Evolutionary conservation across 1,284 basidiomycete genomes (phyloP).

Genomic region (Pseudomicrostroma phylloplanum): DNA sequence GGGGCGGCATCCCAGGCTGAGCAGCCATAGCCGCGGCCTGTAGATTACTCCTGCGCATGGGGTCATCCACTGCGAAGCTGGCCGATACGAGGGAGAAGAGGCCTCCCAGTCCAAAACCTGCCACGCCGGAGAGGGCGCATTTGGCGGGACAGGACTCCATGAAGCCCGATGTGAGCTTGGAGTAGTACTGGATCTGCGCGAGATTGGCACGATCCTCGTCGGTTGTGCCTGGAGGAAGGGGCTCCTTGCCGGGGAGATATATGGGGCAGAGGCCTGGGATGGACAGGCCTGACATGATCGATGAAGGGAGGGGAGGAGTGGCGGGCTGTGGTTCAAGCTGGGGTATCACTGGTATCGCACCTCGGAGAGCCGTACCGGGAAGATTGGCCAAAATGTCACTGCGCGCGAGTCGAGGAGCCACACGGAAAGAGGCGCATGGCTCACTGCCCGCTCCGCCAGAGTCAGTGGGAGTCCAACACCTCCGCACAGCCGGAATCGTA

Average conservation of each 20-base stretch:
- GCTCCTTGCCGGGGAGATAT: constrained; percentile 53
- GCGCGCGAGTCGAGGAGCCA: too few relatives aligned
- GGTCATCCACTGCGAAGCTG: constrained; percentile 92
- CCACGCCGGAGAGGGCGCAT: constrained; percentile 65
- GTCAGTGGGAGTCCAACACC: too few relatives aligned
- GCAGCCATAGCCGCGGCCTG: constrained; percentile 13
- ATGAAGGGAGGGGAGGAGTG: neutral
- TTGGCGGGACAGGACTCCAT: constrained; percentile 83
- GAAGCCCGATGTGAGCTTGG: constrained; percentile 62
- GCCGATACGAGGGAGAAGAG: constrained; percentile 95
- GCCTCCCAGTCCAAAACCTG: constrained; percentile 84
- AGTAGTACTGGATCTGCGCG: constrained; percentile 68
- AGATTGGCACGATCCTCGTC: constrained; percentile 70
- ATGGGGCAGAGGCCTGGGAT: constrained; percentile 15
- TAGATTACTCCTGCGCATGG: constrained; percentile 51
- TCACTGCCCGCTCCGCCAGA: too few relatives aligned
- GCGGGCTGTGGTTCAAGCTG: too few relatives aligned
- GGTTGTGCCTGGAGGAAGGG: constrained; percentile 68
- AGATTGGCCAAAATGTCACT: too few relatives aligned
- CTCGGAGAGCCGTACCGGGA: too few relatives aligned
- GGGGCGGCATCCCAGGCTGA: constrained; percentile 15
- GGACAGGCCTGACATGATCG: neutral
- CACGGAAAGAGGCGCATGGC: too few relatives aligned
- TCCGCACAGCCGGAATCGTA: too few relatives aligned
- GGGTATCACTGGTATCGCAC: too few relatives aligned